Evolutionary conservation across 2,329 filamentous ascomycete genomes (phyloP).

Genomic region (Ilyonectria robusta): DNA sequence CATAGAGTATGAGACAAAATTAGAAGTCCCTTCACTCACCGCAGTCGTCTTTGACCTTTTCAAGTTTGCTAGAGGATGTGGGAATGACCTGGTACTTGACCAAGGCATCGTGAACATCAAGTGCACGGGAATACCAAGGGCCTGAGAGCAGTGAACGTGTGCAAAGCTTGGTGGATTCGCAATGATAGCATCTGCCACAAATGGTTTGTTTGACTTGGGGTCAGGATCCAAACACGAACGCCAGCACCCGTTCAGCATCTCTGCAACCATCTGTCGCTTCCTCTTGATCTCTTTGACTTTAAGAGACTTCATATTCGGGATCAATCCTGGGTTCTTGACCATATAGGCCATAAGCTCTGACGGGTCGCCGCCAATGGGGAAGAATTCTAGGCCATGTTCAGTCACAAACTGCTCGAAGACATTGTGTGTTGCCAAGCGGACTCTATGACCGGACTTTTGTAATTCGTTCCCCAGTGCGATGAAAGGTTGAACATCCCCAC

Average conservation of each 20-base stretch:
- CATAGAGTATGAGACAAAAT: conserved; percentile 79
- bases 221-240: not conserved
- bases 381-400: conserved; percentile 65
- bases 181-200: conserved; percentile 25
- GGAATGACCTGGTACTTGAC: conserved; percentile 80
- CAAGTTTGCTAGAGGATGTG: conserved; percentile 81
- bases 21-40: conserved; percentile 69
- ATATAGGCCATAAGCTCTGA: conserved; percentile 41
- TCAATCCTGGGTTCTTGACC: conserved; percentile 50
- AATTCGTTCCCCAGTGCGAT: conserved; percentile 80
- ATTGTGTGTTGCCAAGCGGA: conserved; percentile 78
- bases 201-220: not conserved
- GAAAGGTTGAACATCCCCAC: conserved; percentile 85
- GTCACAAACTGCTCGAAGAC: conserved; percentile 65
- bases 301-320: conserved; percentile 45
- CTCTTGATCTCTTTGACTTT: conserved; percentile 43
- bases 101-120: conserved; percentile 77
- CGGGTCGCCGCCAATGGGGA: conserved; percentile 67
- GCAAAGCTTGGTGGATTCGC: conserved; percentile 33
- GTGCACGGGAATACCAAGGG: conserved; percentile 60
- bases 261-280: conserved; percentile 43
- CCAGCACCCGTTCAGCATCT: conserved; percentile 3
- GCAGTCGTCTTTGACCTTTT: conserved; percentile 59
- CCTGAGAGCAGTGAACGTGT: conserved; percentile 60
- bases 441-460: conserved; percentile 78